phyloP scores from a whole-genome alignment of 352 stramenopile genomes.

The Globisporangium recalcitrans region DNA sequence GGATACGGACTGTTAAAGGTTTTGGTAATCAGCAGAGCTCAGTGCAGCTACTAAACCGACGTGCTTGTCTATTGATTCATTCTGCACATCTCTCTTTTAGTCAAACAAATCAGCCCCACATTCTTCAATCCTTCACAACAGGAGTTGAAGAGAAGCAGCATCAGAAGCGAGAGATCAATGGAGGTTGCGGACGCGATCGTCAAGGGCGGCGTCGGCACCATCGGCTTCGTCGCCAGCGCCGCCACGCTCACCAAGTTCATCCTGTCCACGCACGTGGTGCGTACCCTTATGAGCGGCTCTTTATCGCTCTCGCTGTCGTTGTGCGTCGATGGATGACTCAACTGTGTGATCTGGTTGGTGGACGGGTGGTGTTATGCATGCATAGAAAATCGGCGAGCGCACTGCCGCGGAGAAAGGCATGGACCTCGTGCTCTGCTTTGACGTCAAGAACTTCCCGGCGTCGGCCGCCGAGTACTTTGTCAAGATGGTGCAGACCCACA shows the following conservation, averaged over 20 bases:
- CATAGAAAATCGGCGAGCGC: conserved; percentile 50
- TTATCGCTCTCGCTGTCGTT: neutral
- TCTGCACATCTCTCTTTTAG: neutral
- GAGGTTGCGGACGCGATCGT: conserved; percentile 44
- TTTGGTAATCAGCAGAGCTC: no score
- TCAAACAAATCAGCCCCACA: neutral
- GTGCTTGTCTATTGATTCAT: no score
- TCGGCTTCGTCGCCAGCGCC: conserved; percentile 69
- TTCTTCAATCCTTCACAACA: conserved; percentile 7
- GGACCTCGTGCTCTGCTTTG: conserved; percentile 70
- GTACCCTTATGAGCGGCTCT: conserved; percentile 12
- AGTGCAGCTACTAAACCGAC: no score
- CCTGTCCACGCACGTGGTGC: conserved; percentile 58
- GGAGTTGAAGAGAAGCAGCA: neutral
- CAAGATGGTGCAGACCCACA: conserved; percentile 58
- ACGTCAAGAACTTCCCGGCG: conserved; percentile 47
- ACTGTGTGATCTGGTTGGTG: neutral
- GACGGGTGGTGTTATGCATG: neutral
- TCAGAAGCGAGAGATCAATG: neutral
- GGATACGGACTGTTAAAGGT: no score
- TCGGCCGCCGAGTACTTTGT: conserved; percentile 64
- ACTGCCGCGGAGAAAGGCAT: conserved; percentile 52
- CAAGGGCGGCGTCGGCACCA: conserved; percentile 63
- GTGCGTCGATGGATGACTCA: neutral
- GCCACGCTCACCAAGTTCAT: conserved; percentile 83